These are phyloP conservation scores for Mortierella claussenii DNA, from an alignment of 192 early-diverging fungal genomes.

Conservation along the genomic window DNA sequence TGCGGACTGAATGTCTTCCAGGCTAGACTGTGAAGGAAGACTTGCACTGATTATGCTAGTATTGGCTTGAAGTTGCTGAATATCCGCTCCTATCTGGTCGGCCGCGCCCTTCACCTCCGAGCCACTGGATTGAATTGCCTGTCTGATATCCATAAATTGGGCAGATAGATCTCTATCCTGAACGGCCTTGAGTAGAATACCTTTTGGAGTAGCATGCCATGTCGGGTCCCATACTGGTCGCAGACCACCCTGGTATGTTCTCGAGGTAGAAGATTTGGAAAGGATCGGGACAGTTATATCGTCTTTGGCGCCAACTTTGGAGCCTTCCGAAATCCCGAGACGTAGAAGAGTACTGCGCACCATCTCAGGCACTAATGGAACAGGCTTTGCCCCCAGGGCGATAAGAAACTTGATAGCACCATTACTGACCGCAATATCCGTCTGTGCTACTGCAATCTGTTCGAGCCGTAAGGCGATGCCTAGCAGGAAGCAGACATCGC, in stretches of 20 bases:
- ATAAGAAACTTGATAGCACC: background rate
- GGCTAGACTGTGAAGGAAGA: background rate
- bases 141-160: background rate
- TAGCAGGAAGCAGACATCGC: background rate
- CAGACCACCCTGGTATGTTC: background rate
- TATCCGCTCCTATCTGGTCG: too few relatives aligned
- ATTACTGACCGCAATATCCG: background rate
- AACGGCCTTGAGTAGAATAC: background rate
- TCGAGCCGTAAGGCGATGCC: background rate
- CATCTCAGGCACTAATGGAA: background rate
- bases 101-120: too few relatives aligned
- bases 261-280: background rate
- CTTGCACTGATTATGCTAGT: background rate
- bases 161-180: background rate
- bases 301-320: background rate
- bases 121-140: background rate
- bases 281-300: background rate
- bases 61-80: too few relatives aligned
- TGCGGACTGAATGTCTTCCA: slow-evolving; percentile 7
- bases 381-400: background rate
- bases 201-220: background rate
- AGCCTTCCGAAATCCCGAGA: background rate
- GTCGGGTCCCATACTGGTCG: background rate
- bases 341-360: background rate
- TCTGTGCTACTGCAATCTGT: background rate